Evolutionary conservation across 2,329 filamentous ascomycete genomes (phyloP).

Genomic region (Scopulariopsis brevicaulis): DNA sequence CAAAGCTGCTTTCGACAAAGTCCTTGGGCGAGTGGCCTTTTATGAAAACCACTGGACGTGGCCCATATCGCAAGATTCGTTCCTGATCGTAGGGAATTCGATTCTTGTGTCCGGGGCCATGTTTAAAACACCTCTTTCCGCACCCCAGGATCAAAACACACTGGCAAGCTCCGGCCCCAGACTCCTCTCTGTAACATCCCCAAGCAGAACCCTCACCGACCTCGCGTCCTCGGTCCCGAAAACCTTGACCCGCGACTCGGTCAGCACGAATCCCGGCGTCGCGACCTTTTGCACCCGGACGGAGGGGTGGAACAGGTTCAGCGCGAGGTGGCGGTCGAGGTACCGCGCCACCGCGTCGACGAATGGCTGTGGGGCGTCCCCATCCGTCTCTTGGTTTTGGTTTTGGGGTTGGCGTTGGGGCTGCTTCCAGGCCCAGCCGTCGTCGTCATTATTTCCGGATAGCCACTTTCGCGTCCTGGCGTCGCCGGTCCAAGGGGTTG

Average conservation of each 20-base stretch:
- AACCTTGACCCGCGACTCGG: slow-evolving; percentile 40
- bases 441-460: slow-evolving; percentile 33
- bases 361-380: slow-evolving; percentile 38
- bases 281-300: slow-evolving; percentile 40
- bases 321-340: slow-evolving; percentile 36
- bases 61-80: too few species aligned
- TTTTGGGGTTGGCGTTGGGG: slow-evolving; percentile 17
- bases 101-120: too few species aligned
- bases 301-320: slow-evolving; percentile 44
- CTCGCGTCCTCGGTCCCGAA: slow-evolving; percentile 11
- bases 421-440: slow-evolving; percentile 40
- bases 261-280: slow-evolving; percentile 43
- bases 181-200: neutral
- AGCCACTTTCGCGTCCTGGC: slow-evolving; percentile 28
- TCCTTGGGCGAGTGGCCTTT: too few species aligned
- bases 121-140: too few species aligned
- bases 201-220: neutral
- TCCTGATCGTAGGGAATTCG: too few species aligned
- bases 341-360: slow-evolving; percentile 37
- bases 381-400: slow-evolving; percentile 17
- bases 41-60: too few species aligned
- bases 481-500: slow-evolving; percentile 18
- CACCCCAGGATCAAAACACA: neutral
- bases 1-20: too few species aligned
- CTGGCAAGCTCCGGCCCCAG: neutral